Percentiles rank a stretch among this genome's conserved stretches.
These are phyloP conservation scores for Luffa aegyptiaca DNA, from an alignment of 306 rosid species.

Conservation along the genomic window DNA sequence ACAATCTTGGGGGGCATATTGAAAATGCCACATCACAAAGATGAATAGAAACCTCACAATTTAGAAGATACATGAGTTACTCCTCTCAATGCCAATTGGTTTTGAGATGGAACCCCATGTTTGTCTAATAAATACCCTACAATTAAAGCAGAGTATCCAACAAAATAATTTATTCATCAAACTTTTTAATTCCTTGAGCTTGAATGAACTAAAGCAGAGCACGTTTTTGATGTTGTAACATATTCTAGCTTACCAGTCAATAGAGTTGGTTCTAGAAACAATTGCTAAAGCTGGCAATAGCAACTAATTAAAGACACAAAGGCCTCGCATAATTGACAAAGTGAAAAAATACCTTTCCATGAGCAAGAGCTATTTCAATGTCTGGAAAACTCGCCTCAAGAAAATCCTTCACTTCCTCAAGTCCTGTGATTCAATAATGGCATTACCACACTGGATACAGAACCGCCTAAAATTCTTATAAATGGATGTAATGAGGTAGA, in stretches of 20 bases:
- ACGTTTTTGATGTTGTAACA: background rate
- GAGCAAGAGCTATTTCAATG: constrained; percentile 89
- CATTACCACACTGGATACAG: background rate
- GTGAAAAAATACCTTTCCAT: constrained; percentile 65
- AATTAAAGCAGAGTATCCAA: background rate
- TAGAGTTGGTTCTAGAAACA: background rate
- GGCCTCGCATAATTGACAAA: constrained; percentile 19
- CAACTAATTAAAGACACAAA: background rate
- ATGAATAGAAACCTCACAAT: no score
- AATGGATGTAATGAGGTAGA: background rate
- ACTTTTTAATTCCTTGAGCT: background rate
- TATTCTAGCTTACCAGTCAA: background rate
- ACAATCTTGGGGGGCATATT: no score
- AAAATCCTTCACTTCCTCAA: constrained; percentile 80
- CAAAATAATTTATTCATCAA: background rate
- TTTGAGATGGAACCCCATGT: no score
- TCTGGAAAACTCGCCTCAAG: constrained; percentile 56
- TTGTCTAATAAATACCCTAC: background rate
- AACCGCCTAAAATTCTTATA: background rate
- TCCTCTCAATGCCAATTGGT: no score
- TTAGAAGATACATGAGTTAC: no score
- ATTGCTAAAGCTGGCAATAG: background rate
- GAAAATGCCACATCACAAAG: no score
- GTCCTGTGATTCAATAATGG: constrained; percentile 38
- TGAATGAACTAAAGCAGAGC: background rate